Evolutionary conservation across 2,329 filamentous ascomycete species (phyloP), one percentile per base, ranked within the genome.

Genomic region (Pseudodiploospora longispora): DNA sequence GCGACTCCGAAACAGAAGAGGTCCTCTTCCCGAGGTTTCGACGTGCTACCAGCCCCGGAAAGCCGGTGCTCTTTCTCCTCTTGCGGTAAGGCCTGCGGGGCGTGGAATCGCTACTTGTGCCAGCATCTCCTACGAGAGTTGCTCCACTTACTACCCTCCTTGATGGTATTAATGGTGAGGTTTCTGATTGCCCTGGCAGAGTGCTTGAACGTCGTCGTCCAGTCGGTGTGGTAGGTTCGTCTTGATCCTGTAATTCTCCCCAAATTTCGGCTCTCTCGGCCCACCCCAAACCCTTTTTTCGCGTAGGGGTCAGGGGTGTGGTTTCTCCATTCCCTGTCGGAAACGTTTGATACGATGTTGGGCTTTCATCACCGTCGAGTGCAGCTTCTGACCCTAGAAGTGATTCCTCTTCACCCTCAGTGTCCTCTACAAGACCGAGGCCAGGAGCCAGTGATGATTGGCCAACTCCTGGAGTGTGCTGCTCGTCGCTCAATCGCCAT

Each of bases 401-500:
- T 2, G 74, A 72, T 36, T 75, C 74, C 41, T 84, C 80, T 31
- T 82, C 77, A 40, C 70, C 74, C 42, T 79, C 70, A 2, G 77
- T 78, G 42, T 85, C 80, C 47, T 89, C 85, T 34, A 94, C 75
- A 27, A 94, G 76, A 30, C 87, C 89, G 46, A 96, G 75, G 5
- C 89, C 89, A 2, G 90, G 89, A 1, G 87, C 80, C 19, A 96
- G 74, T 1, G 82, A 80, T 1, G 85, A 87, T 59, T 82, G 76
- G 2, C 76, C 72, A 38, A 76, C 75, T 30, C 67, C 74, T 3
- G 76, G 80, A 35, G 71, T 74, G 52, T 74, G 78, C 55, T 83
- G 82, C 52, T 85, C 83, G 56, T 91, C 86, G 60, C 86, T 87
- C 44, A 98, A 75, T 47, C 93, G 83, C 91, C 93, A 97, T 31